Base-by-base conservation (phyloP, 176 grass and related monocot genomes). In the Aegilops speltoides region DNA sequence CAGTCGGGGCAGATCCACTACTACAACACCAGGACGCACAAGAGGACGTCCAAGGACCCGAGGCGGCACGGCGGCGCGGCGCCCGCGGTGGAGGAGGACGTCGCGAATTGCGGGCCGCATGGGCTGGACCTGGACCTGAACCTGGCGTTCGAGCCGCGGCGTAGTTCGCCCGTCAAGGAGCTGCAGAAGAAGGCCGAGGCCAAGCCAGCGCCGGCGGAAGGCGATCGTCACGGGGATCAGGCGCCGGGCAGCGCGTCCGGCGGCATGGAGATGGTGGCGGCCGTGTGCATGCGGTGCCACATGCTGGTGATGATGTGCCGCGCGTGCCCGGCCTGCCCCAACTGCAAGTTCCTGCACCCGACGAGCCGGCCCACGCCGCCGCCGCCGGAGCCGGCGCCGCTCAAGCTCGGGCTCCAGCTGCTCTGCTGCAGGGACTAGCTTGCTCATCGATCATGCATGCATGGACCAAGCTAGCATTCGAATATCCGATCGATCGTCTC, bases 1-100 rank as follows among this genome's bases (percentile, higher is more conserved):
- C 82, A 97, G 95, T 97, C 95, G 0, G 95, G 95, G 24, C 88
- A 86, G 78, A 97, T 97, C 45, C 82, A 91, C 85, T 97, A 90
- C 88, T 97, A 97, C 95, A 95, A 97, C 90, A 95, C 93, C 43
- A 91, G 87, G 89, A 97, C 95, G 63, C 90, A 93, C 73, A 91
- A 88, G 86, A 92, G 95, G 82, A 95, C 95, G 76, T 83, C 23
- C 70, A 89, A 79, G 61, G 95, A 98, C 54, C 95, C 95, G 4
- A 88, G 95, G 28, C 77, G 36, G 3, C 81, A 38, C 15, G 15
- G 11, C 81, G 36, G 28, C 37, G 85, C 75, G 15, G 6, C 67
- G 34, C 22, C 60, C 17, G 33, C 74, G 12, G 68, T n/a, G 20
- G 91, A 78, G 60, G 63, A 85, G 12, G 82, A 90, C 16, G n/a